Base-by-base conservation (phyloP, 2,329 filamentous ascomycete species). In the Trichoderma atrobrunneum region DNA sequence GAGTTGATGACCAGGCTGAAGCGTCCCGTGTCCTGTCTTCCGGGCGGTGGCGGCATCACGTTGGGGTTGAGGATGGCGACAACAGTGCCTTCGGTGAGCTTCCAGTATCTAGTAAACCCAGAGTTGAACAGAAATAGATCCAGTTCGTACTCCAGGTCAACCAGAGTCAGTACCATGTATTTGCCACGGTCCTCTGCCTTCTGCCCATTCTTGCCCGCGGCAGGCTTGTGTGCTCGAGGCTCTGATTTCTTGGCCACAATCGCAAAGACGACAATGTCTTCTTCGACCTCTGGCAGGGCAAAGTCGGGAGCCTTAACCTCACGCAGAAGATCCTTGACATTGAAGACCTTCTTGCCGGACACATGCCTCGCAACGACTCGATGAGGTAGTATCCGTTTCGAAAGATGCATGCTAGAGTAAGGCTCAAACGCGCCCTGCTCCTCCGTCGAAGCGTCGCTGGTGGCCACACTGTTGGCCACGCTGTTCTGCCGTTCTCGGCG, bases 21-120 rank as follows among this genome's bases (percentile, higher is more conserved):
- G 36, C 90, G 89, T 30, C 94, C 94, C 0, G 92, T 95, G 74
- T 95, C 93, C 18, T 89, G 86, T 73, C 90, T 90, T 24, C 91
- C 89, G 1, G 89, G 89, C 0, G 92, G 92, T 0, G 95, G 95
- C 3, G 95, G 94, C 90, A 99, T 93, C 76, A 98, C 92, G 21
- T 86, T 90, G 1, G 96, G 96, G 78, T 99, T 99, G 34, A 99
- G 86, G 30, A 99, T 93, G 6, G 95, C 96, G 71, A 99, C 86
- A 1, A 98, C 88, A 0, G 95, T 98, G n/a, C 96, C 96, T 2
- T 93, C 89, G 0, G 91, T 91, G n/a, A 98, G 85, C 79, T 97
- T 97, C 92, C 95, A 98, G 84, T 96, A 99, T 70, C 93, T 90
- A 18, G 93, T 91, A 77, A 98, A 98, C 7, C 94, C 97, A 0